These are phyloP conservation scores for Annulohypoxylon nitens DNA, from an alignment of 495 filamentous ascomycete genomes.

Conservation along the genomic window DNA sequence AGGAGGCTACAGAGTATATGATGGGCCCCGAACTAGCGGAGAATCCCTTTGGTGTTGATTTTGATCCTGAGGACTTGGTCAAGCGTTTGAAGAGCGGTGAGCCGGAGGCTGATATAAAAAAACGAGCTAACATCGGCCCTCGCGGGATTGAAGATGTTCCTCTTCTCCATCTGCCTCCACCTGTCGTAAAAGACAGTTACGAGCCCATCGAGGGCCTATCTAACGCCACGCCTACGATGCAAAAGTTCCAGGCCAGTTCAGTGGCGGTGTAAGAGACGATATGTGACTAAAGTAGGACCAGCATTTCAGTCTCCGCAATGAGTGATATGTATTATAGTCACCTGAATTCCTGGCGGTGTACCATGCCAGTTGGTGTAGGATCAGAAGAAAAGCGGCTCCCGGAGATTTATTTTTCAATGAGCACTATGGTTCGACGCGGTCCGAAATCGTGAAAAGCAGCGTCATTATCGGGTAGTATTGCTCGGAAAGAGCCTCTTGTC, in stretches of 20 bases:
- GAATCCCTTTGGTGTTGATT: slow-evolving; percentile 56
- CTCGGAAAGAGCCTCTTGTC: neutral
- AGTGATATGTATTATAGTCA: slow-evolving; percentile 3
- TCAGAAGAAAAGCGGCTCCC: slow-evolving; percentile 1
- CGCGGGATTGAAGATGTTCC: slow-evolving; percentile 26
- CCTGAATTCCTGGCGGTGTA: slow-evolving; percentile 4
- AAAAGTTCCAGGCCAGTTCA: neutral
- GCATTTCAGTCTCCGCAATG: neutral
- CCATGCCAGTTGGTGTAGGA: neutral
- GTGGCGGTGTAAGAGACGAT: slow-evolving; percentile 6
- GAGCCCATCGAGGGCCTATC: slow-evolving; percentile 21
- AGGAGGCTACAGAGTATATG: slow-evolving; percentile 56
- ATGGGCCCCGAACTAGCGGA: slow-evolving; percentile 31
- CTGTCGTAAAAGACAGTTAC: slow-evolving; percentile 36
- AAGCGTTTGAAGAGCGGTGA: slow-evolving; percentile 51
- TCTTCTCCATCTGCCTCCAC: slow-evolving; percentile 31
- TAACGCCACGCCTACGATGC: neutral
- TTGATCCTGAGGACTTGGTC: slow-evolving; percentile 57
- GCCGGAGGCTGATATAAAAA: slow-evolving; percentile 51
- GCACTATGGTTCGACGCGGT: neutral
- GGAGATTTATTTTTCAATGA: neutral
- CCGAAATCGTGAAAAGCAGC: neutral
- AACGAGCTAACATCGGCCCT: slow-evolving; percentile 47
- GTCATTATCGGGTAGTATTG: slow-evolving; percentile 1
- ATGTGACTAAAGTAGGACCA: slow-evolving; percentile 2